Evolutionary conservation across 768 basidiomycete genomes (phyloP).

Genomic region (Leccinellum luteum): DNA sequence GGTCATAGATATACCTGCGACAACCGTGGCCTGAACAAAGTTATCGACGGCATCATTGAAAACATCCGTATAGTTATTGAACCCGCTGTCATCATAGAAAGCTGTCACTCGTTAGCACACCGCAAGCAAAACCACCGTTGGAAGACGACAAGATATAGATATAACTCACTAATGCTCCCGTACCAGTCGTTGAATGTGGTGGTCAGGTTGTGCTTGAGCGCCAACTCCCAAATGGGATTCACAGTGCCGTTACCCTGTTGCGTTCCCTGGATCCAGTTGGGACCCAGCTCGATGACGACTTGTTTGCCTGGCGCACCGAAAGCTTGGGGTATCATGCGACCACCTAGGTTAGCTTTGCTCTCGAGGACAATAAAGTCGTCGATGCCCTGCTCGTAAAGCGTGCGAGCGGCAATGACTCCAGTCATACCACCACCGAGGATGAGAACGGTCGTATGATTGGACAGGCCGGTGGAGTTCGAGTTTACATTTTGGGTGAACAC

Average conservation of each 20-base stretch:
- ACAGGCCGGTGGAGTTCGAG: background rate
- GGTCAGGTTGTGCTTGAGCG: constrained; percentile 50
- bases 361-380: constrained; percentile 60
- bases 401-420: constrained; percentile 62
- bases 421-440: constrained; percentile 67
- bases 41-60: constrained; percentile 40
- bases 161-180: constrained; percentile 41
- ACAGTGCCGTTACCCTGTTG: constrained; percentile 45
- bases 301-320: constrained; percentile 41
- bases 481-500: constrained; percentile 3
- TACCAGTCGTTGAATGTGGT: constrained; percentile 45
- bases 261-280: constrained; percentile 62
- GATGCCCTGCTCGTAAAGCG: constrained; percentile 51
- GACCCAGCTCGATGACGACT: constrained; percentile 51
- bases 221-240: constrained; percentile 61
- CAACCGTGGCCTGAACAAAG: constrained; percentile 39
- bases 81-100: constrained; percentile 53
- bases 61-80: constrained; percentile 44
- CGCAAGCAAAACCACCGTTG: background rate
- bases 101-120: constrained; percentile 30
- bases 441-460: constrained; percentile 38
- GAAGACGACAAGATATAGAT: background rate
- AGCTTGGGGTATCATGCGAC: constrained; percentile 49
- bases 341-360: constrained; percentile 57
- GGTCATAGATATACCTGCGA: constrained; percentile 39